phyloP scores from a whole-genome alignment of 73 alveolate genomes.

The Blepharisma stoltei region DNA sequence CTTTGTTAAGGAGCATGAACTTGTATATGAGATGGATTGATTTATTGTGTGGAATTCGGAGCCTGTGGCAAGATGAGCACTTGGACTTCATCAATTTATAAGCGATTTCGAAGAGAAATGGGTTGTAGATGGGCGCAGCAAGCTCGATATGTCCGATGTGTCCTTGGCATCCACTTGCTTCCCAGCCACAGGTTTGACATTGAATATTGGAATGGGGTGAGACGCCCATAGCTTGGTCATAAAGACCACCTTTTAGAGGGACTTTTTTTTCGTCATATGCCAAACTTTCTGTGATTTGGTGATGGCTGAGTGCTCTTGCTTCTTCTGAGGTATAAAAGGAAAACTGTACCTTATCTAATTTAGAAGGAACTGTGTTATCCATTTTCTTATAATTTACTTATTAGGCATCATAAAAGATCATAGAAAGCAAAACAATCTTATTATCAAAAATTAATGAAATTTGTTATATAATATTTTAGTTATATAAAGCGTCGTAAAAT shows the following conservation, averaged over 20 bases:
- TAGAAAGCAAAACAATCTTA: too few relatives aligned
- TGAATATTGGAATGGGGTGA: conserved; percentile 39
- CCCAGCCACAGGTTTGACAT: conserved; percentile 63
- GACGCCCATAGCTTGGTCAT: conserved; percentile 63
- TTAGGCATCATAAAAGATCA: too few relatives aligned
- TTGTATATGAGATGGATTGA: conserved; percentile 29
- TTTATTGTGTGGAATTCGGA: conserved; percentile 44
- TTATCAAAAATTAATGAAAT: too few relatives aligned
- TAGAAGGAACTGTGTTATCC: background rate
- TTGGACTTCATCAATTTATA: conserved; percentile 62
- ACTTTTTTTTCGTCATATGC: background rate
- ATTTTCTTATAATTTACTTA: too few relatives aligned
- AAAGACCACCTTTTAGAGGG: conserved; percentile 57
- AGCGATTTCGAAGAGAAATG: conserved; percentile 49
- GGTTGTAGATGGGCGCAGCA: conserved; percentile 57
- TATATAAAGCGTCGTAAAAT: too few relatives aligned
- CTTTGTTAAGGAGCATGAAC: conserved; percentile 42
- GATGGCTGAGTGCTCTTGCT: background rate
- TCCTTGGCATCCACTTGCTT: conserved; percentile 56
- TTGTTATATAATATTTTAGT: too few relatives aligned
- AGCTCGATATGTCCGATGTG: conserved; percentile 65
- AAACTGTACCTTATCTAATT: conserved; percentile 8
- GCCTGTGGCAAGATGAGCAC: conserved; percentile 60
- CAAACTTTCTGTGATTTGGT: background rate
- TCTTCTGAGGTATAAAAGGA: conserved; percentile 19